phyloP scores from a whole-genome alignment of 352 stramenopile genomes.

The Pythium rishiriense region DNA sequence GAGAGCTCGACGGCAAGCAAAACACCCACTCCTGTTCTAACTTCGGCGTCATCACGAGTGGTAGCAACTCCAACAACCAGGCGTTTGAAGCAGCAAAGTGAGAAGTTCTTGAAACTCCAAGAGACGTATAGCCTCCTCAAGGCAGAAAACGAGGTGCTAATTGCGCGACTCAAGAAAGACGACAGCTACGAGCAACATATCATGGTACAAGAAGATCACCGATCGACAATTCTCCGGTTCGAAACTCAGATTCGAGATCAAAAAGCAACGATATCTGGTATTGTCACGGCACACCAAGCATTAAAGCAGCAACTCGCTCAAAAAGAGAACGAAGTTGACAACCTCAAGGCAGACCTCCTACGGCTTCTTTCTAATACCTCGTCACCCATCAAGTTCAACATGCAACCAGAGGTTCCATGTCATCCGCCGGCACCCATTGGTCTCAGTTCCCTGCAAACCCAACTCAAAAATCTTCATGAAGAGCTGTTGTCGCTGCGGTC shows the following conservation, averaged over 20 bases:
- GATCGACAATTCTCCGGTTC: conserved; percentile 1
- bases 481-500: conserved; percentile 17
- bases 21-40: background rate
- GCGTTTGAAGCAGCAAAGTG: conserved; percentile 10
- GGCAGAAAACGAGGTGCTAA: conserved; percentile 31
- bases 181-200: conserved; percentile 25
- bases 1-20: background rate
- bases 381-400: too few relatives aligned
- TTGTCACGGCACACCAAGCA: conserved; percentile 21
- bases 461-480: conserved; percentile 6
- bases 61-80: conserved; percentile 8
- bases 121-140: conserved; percentile 22
- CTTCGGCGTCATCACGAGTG: background rate
- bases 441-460: too few relatives aligned
- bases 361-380: too few relatives aligned
- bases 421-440: too few relatives aligned
- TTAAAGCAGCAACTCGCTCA: conserved; percentile 9
- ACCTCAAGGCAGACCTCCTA: background rate
- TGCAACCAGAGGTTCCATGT: too few relatives aligned
- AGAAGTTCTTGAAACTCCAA: conserved; percentile 28
- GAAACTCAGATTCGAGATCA: conserved; percentile 27
- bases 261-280: conserved; percentile 20
- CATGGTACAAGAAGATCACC: conserved; percentile 33
- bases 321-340: conserved; percentile 1
- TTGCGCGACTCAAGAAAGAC: conserved; percentile 22